phyloP scores from a whole-genome alignment of 2,329 filamentous ascomycete genomes.

The Xylariaceae sp. region DNA sequence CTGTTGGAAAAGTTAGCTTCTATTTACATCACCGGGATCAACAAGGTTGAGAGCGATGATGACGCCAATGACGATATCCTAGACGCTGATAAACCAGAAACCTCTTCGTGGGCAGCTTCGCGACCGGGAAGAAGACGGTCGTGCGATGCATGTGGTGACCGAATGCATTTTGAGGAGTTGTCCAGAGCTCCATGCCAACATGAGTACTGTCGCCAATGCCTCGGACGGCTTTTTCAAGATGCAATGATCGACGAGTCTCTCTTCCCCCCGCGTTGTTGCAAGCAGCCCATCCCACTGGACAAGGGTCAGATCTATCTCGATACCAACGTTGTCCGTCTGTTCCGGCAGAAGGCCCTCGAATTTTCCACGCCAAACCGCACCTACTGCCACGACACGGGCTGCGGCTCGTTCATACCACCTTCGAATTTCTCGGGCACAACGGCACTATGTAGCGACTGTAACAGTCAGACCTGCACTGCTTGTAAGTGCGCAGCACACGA shows the following conservation, averaged over 20 bases:
- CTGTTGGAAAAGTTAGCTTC: conserved; percentile 12
- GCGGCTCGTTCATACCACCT: conserved; percentile 45
- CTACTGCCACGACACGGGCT: conserved; percentile 47
- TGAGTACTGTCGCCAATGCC: conserved; percentile 50
- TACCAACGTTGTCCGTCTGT: conserved; percentile 32
- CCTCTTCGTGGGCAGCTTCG: conserved; percentile 18
- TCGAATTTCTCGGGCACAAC: conserved; percentile 30
- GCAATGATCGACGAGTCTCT: conserved; percentile 48
- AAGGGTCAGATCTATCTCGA: conserved; percentile 37
- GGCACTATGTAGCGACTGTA: conserved; percentile 44
- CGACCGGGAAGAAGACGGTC: conserved; percentile 2
- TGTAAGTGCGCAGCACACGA: conserved; percentile 49
- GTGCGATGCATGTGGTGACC: conserved; percentile 20
- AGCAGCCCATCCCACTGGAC: conserved; percentile 38
- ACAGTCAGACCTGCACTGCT: conserved; percentile 42
- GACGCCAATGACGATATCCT: background rate
- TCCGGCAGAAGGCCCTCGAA: conserved; percentile 46
- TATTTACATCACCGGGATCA: conserved; percentile 11
- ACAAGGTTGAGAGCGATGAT: background rate
- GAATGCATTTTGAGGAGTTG: conserved; percentile 13
- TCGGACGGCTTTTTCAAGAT: conserved; percentile 41
- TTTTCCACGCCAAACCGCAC: conserved; percentile 44
- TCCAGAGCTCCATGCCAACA: conserved; percentile 33
- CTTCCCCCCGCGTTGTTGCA: conserved; percentile 56
- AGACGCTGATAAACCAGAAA: conserved; percentile 8